Evolutionary conservation across 2,329 filamentous ascomycete genomes (phyloP).

Genomic region (Raffaelea albimanens): DNA sequence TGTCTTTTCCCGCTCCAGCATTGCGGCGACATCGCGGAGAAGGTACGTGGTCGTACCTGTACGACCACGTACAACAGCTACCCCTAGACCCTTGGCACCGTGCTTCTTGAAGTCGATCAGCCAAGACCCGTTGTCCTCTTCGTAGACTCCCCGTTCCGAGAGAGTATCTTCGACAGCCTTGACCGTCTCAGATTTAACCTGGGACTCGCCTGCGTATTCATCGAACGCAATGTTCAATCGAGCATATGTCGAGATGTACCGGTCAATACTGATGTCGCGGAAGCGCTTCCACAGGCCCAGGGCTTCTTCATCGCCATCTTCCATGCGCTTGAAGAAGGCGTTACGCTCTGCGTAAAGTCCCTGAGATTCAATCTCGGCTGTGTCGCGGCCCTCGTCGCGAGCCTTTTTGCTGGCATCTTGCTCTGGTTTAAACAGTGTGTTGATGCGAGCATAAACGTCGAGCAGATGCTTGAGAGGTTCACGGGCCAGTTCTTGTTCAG

Average conservation of each 20-base stretch:
- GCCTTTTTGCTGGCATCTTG: slow-evolving; percentile 46
- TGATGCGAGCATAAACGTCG: slow-evolving; percentile 63
- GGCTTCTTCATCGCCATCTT: slow-evolving; percentile 46
- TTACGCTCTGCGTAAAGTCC: slow-evolving; percentile 41
- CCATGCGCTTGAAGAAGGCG: slow-evolving; percentile 54
- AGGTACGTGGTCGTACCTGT: slow-evolving; percentile 57
- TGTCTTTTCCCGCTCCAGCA: slow-evolving; percentile 50
- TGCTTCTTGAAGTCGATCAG: slow-evolving; percentile 64
- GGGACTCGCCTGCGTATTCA: slow-evolving; percentile 58
- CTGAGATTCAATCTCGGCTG: slow-evolving; percentile 30
- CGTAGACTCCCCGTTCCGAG: slow-evolving; percentile 49
- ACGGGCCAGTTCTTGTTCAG: slow-evolving; percentile 39
- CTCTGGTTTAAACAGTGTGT: slow-evolving; percentile 51
- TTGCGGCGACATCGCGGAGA: slow-evolving; percentile 59
- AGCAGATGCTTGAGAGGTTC: slow-evolving; percentile 66
- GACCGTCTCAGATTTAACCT: slow-evolving; percentile 40
- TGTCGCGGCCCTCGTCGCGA: slow-evolving; percentile 34
- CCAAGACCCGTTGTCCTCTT: slow-evolving; percentile 55
- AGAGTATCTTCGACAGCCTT: slow-evolving; percentile 47
- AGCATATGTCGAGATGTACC: slow-evolving; percentile 49
- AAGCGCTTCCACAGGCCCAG: slow-evolving; percentile 48
- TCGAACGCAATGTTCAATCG: slow-evolving; percentile 54
- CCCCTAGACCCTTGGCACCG: slow-evolving; percentile 53
- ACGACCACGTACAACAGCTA: slow-evolving; percentile 55
- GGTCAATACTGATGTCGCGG: slow-evolving; percentile 47